Evolutionary conservation across 371 early-diverging fungal genomes (phyloP).

Genomic region (Actinomortierella wolfii): DNA sequence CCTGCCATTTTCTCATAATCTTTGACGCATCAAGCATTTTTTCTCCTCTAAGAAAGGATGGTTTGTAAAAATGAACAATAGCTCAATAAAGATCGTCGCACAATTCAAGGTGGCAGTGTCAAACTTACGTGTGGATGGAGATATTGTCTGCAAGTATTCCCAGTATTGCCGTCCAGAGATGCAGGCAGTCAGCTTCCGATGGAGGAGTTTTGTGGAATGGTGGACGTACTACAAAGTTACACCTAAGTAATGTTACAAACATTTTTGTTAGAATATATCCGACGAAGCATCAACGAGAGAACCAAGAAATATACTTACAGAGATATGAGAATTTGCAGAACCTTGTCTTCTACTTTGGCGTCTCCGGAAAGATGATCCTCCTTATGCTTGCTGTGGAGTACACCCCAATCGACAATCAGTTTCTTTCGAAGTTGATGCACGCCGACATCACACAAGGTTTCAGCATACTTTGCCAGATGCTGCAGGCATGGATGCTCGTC

Average conservation of each 20-base stretch:
- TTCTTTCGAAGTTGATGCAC: too few species aligned
- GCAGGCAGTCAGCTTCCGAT: constrained; percentile 1
- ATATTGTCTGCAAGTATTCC: not conserved
- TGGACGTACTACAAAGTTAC: not conserved
- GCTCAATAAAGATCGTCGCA: not conserved
- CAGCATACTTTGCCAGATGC: too few species aligned
- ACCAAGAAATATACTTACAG: not conserved
- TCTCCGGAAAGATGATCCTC: too few species aligned
- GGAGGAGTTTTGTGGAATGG: not conserved
- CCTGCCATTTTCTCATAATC: constrained; percentile 9
- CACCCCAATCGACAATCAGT: too few species aligned
- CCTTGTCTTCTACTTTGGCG: too few species aligned
- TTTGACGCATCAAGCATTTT: constrained; percentile 4
- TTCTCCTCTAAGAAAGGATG: constrained; percentile 4
- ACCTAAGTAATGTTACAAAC: too few species aligned
- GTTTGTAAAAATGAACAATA: too few species aligned
- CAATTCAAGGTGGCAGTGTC: not conserved
- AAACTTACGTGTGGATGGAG: not conserved
- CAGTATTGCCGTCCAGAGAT: not conserved
- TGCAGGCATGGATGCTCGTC: too few species aligned
- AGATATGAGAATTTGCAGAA: too few species aligned
- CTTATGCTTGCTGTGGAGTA: too few species aligned
- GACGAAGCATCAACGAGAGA: not conserved
- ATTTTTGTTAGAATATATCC: not conserved
- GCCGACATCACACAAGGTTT: too few species aligned